A percentile compares a stretch with the other conserved stretches of the same genome.
Conservation (phyloP, 345 rosid genomes). For the Streptanthus diversifolius region DNA sequence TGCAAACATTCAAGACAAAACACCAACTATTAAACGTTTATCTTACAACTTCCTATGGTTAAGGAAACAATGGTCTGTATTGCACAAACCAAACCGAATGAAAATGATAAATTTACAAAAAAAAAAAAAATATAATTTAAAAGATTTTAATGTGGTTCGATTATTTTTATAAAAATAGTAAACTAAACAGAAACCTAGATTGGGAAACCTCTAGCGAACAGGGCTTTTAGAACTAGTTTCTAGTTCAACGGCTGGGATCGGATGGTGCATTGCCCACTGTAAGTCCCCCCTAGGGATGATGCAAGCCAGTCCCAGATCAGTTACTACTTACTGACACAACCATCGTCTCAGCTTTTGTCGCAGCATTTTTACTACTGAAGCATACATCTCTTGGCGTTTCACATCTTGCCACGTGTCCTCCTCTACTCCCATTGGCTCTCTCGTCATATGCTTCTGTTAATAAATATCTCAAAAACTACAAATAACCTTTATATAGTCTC, state of each 20-base stretch:
- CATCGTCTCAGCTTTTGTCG: constrained; percentile 34
- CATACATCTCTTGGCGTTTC: constrained; percentile 5
- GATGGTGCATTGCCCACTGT: constrained; percentile 20
- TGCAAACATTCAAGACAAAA: not conserved
- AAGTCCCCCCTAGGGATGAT: constrained; percentile 28
- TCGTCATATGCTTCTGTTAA: not conserved
- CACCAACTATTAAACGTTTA: not conserved
- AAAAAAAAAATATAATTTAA: not conserved
- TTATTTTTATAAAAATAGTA: not conserved
- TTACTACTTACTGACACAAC: constrained; percentile 27
- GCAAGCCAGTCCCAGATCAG: constrained; percentile 24
- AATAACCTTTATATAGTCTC: not conserved
- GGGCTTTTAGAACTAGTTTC: constrained; percentile 3
- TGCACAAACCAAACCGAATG: not conserved
- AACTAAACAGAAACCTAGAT: constrained; percentile 6
- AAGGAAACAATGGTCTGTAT: not conserved
- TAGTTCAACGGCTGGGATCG: constrained; percentile 23
- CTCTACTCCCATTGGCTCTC: constrained; percentile 8
- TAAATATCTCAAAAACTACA: not conserved
- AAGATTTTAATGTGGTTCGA: not conserved
- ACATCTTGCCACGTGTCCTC: constrained; percentile 17
- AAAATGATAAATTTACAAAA: not conserved
- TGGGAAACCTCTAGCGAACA: constrained; percentile 18
- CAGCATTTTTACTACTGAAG: constrained; percentile 30
- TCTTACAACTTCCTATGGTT: too few relatives aligned